Base-by-base conservation (phyloP, 331 rosid genomes). In the Cucumis variabilis region DNA sequence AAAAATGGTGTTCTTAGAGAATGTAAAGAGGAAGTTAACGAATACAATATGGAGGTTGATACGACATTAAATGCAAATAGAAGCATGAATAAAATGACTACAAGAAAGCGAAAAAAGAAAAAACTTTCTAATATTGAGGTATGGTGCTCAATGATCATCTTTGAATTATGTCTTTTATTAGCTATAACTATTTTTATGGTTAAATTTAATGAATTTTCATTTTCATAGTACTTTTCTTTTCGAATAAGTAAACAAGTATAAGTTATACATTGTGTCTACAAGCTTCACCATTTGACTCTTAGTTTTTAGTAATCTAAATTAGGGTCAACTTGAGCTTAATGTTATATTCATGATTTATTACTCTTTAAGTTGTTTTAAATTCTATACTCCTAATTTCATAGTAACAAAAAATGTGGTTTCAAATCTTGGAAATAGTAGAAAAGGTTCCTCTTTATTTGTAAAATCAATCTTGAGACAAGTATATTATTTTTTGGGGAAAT, bases 1-100 rank as follows among this genome's bases (percentile, higher is more conserved):
- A 30, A 81, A 58, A 30, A 81, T 81, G 85, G 85, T 81, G 11
- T 58, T 81, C 27, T 81, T 81, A 55, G 85, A 55, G 85, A 48
- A 81, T 13, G 13, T 58, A 28, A 58, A 55, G 85, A 81, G 85
- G 50, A 81, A 81, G 85, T 53, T 81, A 55, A 81, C 5, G 9
- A 20, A 3, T 50, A 9, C 44, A 80, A 33, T 58, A 20, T 58
- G 66, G 85, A 58, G 85, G 27, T 27, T 30, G 85, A 48, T 20
- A 12, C 70, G 28, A 70, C 19, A 81, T 60, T 70, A 81, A 81
- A 58, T 27, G 50, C 70, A 11, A 81, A 30, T 30, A 79, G 46
- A 81, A 58, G 25, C 28, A 81, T 12, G 19, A 81, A 58, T 55
- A 81, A 81, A 19, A 60, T 33, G 10, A 21, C 67, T 25, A 41